A percentile compares a stretch with the other conserved stretches of the same genome.
phyloP scores from a whole-genome alignment of 495 filamentous ascomycete species.

The Corynascus novoguineensis region DNA sequence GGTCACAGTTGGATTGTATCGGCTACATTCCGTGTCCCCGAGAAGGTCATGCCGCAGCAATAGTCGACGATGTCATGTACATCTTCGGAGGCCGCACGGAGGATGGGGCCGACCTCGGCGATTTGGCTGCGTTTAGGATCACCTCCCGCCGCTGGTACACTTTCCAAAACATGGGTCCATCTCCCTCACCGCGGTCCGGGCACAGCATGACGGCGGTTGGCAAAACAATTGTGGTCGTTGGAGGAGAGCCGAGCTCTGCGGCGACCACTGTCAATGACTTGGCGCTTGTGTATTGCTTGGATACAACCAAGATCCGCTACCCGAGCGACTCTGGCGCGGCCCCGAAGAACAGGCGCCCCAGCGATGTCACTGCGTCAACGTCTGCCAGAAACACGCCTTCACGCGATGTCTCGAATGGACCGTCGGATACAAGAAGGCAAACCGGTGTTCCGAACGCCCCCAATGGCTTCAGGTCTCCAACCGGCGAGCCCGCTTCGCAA shows the following conservation, averaged over 20 bases:
- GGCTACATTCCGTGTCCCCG: constrained; percentile 91
- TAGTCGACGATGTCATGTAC: constrained; percentile 98
- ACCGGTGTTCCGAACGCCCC: constrained; percentile 37
- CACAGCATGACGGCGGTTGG: constrained; percentile 96
- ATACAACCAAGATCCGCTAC: constrained; percentile 93
- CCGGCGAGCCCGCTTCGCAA: constrained; percentile 31
- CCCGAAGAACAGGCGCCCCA: constrained; percentile 39
- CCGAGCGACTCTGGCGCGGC: constrained; percentile 66
- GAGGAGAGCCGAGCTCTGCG: constrained; percentile 88
- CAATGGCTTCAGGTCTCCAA: constrained; percentile 32
- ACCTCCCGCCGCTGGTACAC: constrained; percentile 92
- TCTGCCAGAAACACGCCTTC: constrained; percentile 42
- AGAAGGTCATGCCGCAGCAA: constrained; percentile 88
- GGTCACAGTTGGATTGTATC: constrained; percentile 88
- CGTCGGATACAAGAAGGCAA: constrained; percentile 52
- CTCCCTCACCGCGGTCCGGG: constrained; percentile 86
- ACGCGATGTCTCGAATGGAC: constrained; percentile 58
- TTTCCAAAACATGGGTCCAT: constrained; percentile 99
- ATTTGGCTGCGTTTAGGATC: constrained; percentile 93
- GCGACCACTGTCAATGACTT: constrained; percentile 75
- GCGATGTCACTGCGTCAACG: constrained; percentile 30
- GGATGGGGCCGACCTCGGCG: constrained; percentile 84
- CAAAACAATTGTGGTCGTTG: constrained; percentile 86
- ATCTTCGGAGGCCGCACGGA: constrained; percentile 97
- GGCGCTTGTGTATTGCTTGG: constrained; percentile 82